These are phyloP conservation scores for Vanderwaltozyma yarrowii DNA, from an alignment of 805 yeast genomes.

Conservation along the genomic window DNA sequence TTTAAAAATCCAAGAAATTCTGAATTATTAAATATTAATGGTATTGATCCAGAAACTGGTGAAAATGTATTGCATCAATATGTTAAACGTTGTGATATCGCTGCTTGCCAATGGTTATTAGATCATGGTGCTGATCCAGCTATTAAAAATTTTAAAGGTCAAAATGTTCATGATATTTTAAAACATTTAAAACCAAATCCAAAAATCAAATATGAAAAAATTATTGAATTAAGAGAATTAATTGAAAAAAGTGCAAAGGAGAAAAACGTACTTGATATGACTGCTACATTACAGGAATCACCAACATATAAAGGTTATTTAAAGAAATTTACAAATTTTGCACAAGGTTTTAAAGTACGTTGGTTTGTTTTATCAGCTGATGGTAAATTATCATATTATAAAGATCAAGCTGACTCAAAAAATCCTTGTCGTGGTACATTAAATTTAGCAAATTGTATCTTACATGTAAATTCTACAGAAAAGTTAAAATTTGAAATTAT, in stretches of 20 bases:
- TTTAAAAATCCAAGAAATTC: slow-evolving; percentile 63
- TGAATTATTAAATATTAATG: slow-evolving; percentile 81
- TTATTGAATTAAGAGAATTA: slow-evolving; percentile 41
- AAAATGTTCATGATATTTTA: slow-evolving; percentile 67
- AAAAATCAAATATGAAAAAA: slow-evolving; percentile 12
- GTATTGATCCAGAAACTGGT: slow-evolving; percentile 87
- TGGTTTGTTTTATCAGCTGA: slow-evolving; percentile 79
- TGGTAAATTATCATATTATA: slow-evolving; percentile 80
- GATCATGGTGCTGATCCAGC: slow-evolving; percentile 94
- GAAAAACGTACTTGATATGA: slow-evolving; percentile 50
- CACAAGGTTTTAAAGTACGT: slow-evolving; percentile 87
- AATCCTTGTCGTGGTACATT: slow-evolving; percentile 83
- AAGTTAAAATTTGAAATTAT: slow-evolving; percentile 83
- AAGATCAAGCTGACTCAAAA: slow-evolving; percentile 78
- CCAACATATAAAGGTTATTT: slow-evolving; percentile 87
- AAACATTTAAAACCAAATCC: slow-evolving; percentile 44
- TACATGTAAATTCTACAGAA: slow-evolving; percentile 86
- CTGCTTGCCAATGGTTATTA: slow-evolving; percentile 81
- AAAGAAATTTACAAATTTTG: slow-evolving; percentile 95
- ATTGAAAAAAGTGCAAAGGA: slow-evolving; percentile 66
- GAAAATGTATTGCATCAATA: slow-evolving; percentile 86
- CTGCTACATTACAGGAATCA: slow-evolving; percentile 35
- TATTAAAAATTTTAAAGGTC: slow-evolving; percentile 69
- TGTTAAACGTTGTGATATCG: slow-evolving; percentile 60
- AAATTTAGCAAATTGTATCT: slow-evolving; percentile 66